Evolutionary conservation across 2,329 filamentous ascomycete genomes (phyloP).

Genomic region (Pseudogymnoascus verrucosus): DNA sequence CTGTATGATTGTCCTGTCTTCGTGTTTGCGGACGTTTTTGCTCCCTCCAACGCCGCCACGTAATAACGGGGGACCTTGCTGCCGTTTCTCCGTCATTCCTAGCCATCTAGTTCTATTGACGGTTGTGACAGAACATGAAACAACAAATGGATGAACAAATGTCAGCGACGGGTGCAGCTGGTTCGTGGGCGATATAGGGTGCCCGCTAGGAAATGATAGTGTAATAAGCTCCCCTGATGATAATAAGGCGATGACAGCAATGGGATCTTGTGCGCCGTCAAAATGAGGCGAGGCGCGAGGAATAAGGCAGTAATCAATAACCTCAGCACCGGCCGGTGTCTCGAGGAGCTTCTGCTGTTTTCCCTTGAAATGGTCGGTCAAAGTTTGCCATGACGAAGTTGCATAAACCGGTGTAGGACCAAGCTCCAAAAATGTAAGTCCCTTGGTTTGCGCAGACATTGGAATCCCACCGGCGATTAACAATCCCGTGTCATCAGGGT

Average conservation of each 20-base stretch:
- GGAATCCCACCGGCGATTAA: constrained; percentile 75
- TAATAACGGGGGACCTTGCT: constrained; percentile 68
- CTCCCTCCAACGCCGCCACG: constrained; percentile 69
- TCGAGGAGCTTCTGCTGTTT: constrained; percentile 65
- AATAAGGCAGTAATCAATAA: constrained; percentile 74
- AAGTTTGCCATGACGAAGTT: constrained; percentile 80
- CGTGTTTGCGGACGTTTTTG: constrained; percentile 66
- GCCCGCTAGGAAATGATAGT: constrained; percentile 84
- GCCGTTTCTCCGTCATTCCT: constrained; percentile 76
- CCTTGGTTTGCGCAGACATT: constrained; percentile 59
- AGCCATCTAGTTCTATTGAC: constrained; percentile 79
- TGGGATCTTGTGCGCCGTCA: constrained; percentile 79
- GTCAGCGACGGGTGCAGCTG: constrained; percentile 82
- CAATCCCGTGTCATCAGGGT: constrained; percentile 86
- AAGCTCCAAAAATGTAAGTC: constrained; percentile 82
- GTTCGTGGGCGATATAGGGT: constrained; percentile 85
- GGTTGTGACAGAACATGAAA: constrained; percentile 60
- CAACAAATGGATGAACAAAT: constrained; percentile 85
- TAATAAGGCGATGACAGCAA: constrained; percentile 71
- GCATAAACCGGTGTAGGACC: constrained; percentile 84
- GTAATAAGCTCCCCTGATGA: constrained; percentile 85
- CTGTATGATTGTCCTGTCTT: constrained; percentile 75
- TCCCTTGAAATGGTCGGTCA: constrained; percentile 71
- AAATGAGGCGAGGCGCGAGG: constrained; percentile 80
- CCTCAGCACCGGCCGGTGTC: constrained; percentile 68